Base-by-base conservation (phyloP, 345 rosid genomes). In the Eutrema japonicum region DNA sequence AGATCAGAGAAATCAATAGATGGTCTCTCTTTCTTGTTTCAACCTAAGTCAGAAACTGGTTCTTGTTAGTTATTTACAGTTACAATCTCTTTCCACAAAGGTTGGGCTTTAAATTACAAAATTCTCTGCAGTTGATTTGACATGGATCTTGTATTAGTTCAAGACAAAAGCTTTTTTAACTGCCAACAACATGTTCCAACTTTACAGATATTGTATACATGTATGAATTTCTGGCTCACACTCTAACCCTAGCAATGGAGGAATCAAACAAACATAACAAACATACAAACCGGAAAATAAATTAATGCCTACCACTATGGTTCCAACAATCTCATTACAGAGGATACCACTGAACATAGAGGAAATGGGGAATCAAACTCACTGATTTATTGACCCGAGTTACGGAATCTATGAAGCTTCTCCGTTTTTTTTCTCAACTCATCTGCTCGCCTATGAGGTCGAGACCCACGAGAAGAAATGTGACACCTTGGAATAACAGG, bases 381-480 rank as follows among this genome's bases (percentile, higher is more conserved):
- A 45, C 74, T 22, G 64, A 68, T 52, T 75, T 68, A 53, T 62
- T 67, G 55, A 68, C 68, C 61, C 48, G 2, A 51, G 61, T 67
- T 33, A 57, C 18, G 27, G 32, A 58, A 65, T 29, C 66, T 55
- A n/a, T 47, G 37, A 49, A 50, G 61, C 40, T 49, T 67, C 6
- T 14, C 40, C 53, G 7, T 10, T 55, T 46, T 56, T 18, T 11
- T 35, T 10, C 66, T 75, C 64, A 88, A 77, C 87, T 86, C 92
- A 92, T 83, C 78, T 92, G 98, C 72, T 92, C 94, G 8, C 96
- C 96, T 1, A 91, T 88, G 46, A 88, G 81, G 80, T 91, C 96
- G 46, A 91, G 88, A 70, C 96, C 96, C 37, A 91, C 96, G 0
- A 91, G 76, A 60, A 91, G 96, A 73, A 91, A 91, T 7, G 94